Conservation (phyloP, 2,329 filamentous ascomycete genomes). For the Phialophora verrucosa region DNA sequence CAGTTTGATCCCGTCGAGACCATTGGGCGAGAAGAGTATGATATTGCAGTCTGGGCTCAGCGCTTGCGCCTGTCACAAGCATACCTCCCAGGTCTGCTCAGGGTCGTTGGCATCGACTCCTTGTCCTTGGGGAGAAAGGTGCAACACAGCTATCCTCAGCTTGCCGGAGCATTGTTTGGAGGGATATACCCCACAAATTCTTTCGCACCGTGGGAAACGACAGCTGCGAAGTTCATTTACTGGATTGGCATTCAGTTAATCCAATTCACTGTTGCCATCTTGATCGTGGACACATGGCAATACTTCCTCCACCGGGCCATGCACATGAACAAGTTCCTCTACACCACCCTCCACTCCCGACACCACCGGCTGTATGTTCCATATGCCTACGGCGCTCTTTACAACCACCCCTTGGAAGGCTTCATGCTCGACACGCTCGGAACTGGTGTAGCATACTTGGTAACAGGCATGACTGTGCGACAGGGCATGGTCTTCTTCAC, state of each 20-base stretch:
- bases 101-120: constrained; percentile 76
- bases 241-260: constrained; percentile 74
- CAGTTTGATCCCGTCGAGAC: constrained; percentile 75
- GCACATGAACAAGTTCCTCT: constrained; percentile 94
- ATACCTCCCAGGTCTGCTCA: constrained; percentile 74
- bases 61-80: constrained; percentile 79
- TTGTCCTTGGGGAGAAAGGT: constrained; percentile 76
- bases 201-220: constrained; percentile 84
- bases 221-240: constrained; percentile 77
- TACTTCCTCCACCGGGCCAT: constrained; percentile 96
- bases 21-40: constrained; percentile 79
- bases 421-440: constrained; percentile 92
- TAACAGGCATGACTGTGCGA: constrained; percentile 79
- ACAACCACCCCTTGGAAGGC: constrained; percentile 94
- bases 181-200: constrained; percentile 76
- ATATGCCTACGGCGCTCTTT: constrained; percentile 94
- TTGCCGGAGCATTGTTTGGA: constrained; percentile 77
- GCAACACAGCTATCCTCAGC: constrained; percentile 70
- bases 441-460: constrained; percentile 80
- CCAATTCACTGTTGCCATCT: constrained; percentile 76
- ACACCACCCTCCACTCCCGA: constrained; percentile 84
- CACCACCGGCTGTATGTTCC: constrained; percentile 97
- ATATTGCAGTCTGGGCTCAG: constrained; percentile 87
- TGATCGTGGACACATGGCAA: constrained; percentile 93
- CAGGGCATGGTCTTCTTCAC: constrained; percentile 91